Base-by-base conservation (phyloP, 2,329 filamentous ascomycete genomes). In the Fusarium sp. region DNA sequence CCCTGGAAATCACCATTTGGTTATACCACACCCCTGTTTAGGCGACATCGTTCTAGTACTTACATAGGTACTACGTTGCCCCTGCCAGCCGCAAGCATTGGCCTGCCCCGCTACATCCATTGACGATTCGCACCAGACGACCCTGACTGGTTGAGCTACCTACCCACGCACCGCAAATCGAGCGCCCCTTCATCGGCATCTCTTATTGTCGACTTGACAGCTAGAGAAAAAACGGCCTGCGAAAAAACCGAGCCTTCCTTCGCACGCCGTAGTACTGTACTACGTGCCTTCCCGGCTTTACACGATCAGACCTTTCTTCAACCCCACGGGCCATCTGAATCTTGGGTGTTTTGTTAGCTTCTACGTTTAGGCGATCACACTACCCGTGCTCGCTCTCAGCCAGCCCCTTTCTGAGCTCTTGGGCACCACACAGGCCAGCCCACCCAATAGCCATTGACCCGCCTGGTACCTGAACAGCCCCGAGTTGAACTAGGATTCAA, bases 331-430 rank as follows among this genome's bases (percentile, higher is more conserved):
- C 47, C 40, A 51, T 44, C 25, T 62, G 27, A 52, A 62, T 49
- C 41, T 27, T 46, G 56, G 60, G 18, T 16, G 24, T 24, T 56
- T 24, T 18, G 24, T 25, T 56, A 51, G 41, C 44, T 67, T 70
- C 60, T 53, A 57, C 67, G 65, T 57, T 65, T 65, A 58, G 62
- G 58, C 71, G 64, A 75, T 71, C 70, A 65, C 61, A 62, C 61
- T 67, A 67, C 55, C 56, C 48, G 61, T 58, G 62, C 60, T 67
- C 52, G 20, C 67, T 18, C 49, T 22, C 63, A 72, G 61, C 70
- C 70, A 74, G 63, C 72, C 73, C 70, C 73, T 67, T 74, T 74
- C 66, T 48, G 51, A 69, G 64, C 65, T 63, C 70, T 73, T 68
- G 58, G 53, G 62, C 61, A 71, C 65, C 59, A 71, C 72, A 49